These are phyloP conservation scores for Histomonas meleagridis DNA, from an alignment of 208 protist genomes.

Conservation along the genomic window DNA sequence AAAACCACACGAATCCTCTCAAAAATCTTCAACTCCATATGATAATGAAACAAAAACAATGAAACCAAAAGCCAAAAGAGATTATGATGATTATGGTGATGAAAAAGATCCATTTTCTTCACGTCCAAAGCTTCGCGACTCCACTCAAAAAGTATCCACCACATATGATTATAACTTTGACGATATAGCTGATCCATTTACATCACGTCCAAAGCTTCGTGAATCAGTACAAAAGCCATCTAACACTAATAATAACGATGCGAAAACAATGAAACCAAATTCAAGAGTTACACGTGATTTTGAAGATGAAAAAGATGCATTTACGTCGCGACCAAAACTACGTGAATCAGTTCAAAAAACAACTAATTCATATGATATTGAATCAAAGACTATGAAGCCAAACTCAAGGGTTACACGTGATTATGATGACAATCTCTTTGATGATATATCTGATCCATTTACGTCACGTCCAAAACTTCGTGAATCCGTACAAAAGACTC, in stretches of 20 bases:
- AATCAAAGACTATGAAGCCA: background rate
- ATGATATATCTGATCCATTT: background rate
- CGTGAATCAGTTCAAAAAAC: too few species aligned
- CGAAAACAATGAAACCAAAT: background rate
- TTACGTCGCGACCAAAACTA: background rate
- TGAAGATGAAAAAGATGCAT: background rate
- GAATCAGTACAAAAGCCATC: background rate
- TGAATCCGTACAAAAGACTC: background rate
- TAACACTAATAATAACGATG: background rate
- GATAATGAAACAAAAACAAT: background rate
- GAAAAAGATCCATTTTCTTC: background rate
- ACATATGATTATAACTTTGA: background rate
- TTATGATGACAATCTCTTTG: background rate
- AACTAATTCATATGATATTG: too few species aligned
- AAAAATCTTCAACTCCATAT: background rate
- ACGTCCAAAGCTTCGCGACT: background rate
- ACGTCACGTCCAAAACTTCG: too few species aligned
- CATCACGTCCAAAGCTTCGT: too few species aligned
- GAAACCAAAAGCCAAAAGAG: background rate
- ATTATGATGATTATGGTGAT: background rate
- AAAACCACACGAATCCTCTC: too few species aligned
- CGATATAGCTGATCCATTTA: background rate
- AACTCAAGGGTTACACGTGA: background rate
- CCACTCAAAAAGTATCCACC: too few species aligned
- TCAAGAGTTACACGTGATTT: background rate